Evolutionary conservation across 129 eudicot genomes (phyloP).

Genomic region (Rutidosis leptorrhynchoides): DNA sequence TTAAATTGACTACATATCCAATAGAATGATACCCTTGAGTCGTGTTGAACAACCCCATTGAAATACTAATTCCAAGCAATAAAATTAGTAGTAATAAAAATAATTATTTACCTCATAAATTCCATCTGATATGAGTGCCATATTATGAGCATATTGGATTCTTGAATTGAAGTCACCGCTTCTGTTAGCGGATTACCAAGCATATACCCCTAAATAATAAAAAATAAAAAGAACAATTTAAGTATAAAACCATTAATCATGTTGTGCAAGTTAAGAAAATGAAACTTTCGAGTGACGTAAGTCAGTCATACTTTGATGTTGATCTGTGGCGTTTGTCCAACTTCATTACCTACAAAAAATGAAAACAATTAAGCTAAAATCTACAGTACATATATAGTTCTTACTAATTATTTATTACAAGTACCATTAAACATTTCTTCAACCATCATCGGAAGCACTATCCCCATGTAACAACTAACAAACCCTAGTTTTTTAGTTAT

Average conservation of each 20-base stretch:
- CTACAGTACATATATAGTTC: neutral
- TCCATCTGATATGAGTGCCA: constrained; percentile 31
- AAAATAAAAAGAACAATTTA: no score
- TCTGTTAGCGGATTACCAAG: constrained; percentile 24
- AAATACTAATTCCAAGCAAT: no score
- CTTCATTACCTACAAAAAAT: constrained; percentile 16
- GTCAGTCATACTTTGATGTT: constrained; percentile 15
- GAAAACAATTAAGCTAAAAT: neutral
- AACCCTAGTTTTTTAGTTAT: no score
- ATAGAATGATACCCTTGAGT: no score
- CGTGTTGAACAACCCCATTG: no score
- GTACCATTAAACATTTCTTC: constrained; percentile 23
- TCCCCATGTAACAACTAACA: constrained; percentile 28
- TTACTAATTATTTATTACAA: neutral
- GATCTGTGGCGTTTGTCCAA: no score
- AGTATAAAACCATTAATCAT: no score
- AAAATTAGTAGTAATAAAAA: no score
- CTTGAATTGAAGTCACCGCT: constrained; percentile 21
- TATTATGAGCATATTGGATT: constrained; percentile 21
- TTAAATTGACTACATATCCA: no score
- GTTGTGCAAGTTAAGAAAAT: no score
- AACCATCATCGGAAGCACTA: constrained; percentile 12
- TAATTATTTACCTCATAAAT: constrained; percentile 33
- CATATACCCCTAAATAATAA: constrained; percentile 21
- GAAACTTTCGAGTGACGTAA: no score